A percentile compares a stretch with the other conserved stretches of the same genome.
Evolutionary conservation across 2,329 filamentous ascomycete species (phyloP).

Genomic region (Epichloe gansuensis): DNA sequence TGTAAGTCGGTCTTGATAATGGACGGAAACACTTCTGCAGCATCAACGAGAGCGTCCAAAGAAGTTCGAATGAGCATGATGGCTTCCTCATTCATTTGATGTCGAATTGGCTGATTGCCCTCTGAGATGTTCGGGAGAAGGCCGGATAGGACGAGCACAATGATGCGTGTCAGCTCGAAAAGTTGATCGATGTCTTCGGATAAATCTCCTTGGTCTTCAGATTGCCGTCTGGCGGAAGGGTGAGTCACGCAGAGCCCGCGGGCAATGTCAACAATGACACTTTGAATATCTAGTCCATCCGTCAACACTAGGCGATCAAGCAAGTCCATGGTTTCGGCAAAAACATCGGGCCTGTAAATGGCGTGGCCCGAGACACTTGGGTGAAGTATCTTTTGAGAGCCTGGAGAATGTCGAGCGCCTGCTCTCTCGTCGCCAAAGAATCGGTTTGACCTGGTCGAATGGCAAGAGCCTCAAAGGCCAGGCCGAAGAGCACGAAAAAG

Average conservation of each 20-base stretch:
- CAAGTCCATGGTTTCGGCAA: slow-evolving; percentile 93
- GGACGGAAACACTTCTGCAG: slow-evolving; percentile 86
- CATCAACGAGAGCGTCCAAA: slow-evolving; percentile 81
- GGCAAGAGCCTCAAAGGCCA: slow-evolving; percentile 90
- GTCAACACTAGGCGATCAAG: slow-evolving; percentile 87
- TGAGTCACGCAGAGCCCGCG: slow-evolving; percentile 82
- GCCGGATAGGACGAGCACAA: slow-evolving; percentile 82
- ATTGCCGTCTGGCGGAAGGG: slow-evolving; percentile 59
- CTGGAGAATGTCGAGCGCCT: slow-evolving; percentile 77
- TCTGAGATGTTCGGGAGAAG: slow-evolving; percentile 73
- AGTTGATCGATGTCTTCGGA: slow-evolving; percentile 97
- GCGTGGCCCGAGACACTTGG: slow-evolving; percentile 92
- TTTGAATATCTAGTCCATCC: slow-evolving; percentile 77
- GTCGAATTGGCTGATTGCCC: slow-evolving; percentile 50
- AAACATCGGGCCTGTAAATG: slow-evolving; percentile 91
- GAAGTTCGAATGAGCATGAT: slow-evolving; percentile 67
- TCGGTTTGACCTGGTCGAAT: slow-evolving; percentile 48
- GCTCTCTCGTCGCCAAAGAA: slow-evolving; percentile 56
- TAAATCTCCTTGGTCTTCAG: slow-evolving; percentile 57
- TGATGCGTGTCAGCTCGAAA: slow-evolving; percentile 92
- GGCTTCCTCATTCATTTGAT: slow-evolving; percentile 78
- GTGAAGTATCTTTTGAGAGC: slow-evolving; percentile 90
- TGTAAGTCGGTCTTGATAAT: slow-evolving; percentile 96
- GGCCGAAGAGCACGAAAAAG: slow-evolving; percentile 95
- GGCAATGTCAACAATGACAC: slow-evolving; percentile 87